These are phyloP conservation scores for Gossypium rotundifolium DNA, from an alignment of 345 rosid genomes.

Conservation along the genomic window DNA sequence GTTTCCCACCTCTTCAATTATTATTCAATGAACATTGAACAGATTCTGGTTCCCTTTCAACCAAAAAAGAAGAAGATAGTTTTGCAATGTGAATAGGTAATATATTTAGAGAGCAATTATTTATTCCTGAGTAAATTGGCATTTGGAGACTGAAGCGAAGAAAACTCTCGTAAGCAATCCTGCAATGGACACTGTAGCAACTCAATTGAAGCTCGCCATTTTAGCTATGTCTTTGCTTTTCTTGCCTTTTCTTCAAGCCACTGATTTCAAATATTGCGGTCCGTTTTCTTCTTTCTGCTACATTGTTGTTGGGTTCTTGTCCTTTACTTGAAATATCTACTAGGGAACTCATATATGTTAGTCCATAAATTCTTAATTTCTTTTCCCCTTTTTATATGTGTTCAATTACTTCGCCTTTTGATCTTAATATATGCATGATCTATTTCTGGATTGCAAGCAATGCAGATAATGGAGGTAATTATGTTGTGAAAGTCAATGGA, in stretches of 20 bases:
- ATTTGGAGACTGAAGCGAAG: background rate
- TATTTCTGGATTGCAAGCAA: background rate
- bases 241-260: constrained; percentile 18
- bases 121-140: background rate
- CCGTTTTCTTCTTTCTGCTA: constrained; percentile 6
- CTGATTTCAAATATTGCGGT: constrained; percentile 27
- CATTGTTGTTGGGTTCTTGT: background rate
- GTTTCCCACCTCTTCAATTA: too few species aligned
- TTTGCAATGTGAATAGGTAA: too few species aligned
- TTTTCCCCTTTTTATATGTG: background rate
- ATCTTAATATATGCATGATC: background rate
- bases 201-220: constrained; percentile 13
- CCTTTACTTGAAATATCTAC: background rate
- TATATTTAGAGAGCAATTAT: background rate
- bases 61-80: too few species aligned
- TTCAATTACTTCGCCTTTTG: background rate
- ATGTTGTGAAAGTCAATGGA: constrained; percentile 36
- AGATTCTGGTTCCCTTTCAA: too few species aligned
- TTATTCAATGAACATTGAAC: too few species aligned
- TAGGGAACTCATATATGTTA: background rate
- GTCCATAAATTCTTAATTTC: background rate
- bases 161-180: background rate
- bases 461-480: constrained; percentile 36
- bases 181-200: background rate
- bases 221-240: constrained; percentile 14